Evolutionary conservation across 2,329 filamentous ascomycete genomes (phyloP).

Genomic region (Aspergillus persii): DNA sequence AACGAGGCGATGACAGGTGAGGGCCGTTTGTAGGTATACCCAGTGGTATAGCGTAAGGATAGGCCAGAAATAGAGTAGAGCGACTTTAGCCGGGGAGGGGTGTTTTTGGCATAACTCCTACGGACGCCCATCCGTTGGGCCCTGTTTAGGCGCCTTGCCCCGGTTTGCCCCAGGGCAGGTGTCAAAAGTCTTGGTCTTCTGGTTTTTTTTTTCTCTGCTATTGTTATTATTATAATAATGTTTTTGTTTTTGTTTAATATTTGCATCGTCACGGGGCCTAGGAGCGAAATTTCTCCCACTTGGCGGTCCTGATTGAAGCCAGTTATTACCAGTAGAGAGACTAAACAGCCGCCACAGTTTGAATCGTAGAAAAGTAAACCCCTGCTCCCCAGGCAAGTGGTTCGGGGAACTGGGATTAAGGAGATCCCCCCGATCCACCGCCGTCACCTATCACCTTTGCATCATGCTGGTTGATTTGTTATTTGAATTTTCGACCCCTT

Average conservation of each 20-base stretch:
- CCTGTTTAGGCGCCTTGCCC: slow-evolving; percentile 5
- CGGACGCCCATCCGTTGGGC: not conserved
- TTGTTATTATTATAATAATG: not conserved
- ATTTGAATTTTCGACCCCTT: not conserved
- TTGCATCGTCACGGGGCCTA: slow-evolving; percentile 9
- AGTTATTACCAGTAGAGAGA: not conserved
- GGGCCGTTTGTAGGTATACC: not conserved
- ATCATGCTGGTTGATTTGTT: not conserved
- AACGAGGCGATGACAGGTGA: not conserved
- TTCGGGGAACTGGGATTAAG: slow-evolving; percentile 14
- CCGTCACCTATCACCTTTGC: slow-evolving; percentile 10
- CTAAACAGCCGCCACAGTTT: slow-evolving; percentile 15
- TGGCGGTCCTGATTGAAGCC: not conserved
- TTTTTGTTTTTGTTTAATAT: slow-evolving; percentile 2
- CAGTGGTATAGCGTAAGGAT: not conserved
- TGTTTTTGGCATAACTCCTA: not conserved
- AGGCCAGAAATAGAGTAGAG: not conserved
- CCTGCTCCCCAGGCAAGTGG: slow-evolving; percentile 16
- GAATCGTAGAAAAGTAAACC: slow-evolving; percentile 1
- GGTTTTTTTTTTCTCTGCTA: not conserved
- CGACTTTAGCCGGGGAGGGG: not conserved
- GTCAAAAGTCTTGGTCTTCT: not conserved
- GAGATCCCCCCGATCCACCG: slow-evolving; percentile 17
- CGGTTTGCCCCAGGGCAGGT: not conserved
- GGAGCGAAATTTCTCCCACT: slow-evolving; percentile 3